Evolutionary conservation across 345 rosid species (phyloP).

Genomic region (Hibiscus syriacus): DNA sequence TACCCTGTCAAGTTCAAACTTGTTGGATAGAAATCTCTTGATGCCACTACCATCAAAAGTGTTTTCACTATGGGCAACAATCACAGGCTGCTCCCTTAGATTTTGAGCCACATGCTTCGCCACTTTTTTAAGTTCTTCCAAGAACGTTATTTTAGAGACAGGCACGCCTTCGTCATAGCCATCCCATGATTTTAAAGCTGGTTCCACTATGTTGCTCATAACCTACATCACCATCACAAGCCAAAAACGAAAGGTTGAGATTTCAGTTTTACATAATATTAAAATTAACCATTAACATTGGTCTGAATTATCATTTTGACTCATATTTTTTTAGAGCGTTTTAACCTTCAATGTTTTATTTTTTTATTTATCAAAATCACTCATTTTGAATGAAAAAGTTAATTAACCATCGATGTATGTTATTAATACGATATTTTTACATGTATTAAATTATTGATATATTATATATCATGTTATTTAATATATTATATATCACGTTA

Average conservation of each 20-base stretch:
- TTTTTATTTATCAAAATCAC: no score
- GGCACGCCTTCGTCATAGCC: slow-evolving; percentile 32
- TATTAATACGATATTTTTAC: no score
- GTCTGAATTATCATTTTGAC: no score
- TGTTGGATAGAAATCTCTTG: slow-evolving; percentile 60
- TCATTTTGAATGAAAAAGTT: no score
- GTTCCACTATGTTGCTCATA: slow-evolving; percentile 63
- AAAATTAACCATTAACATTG: no score
- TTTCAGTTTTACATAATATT: no score
- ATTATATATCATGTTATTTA: no score
- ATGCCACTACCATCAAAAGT: slow-evolving; percentile 81
- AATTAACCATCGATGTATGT: no score
- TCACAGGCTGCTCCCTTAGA: slow-evolving; percentile 89
- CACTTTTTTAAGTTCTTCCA: slow-evolving; percentile 60
- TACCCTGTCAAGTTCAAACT: slow-evolving; percentile 86
- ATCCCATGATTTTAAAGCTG: slow-evolving; percentile 38
- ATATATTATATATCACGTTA: no score
- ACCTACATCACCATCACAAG: slow-evolving; percentile 37
- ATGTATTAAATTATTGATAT: no score
- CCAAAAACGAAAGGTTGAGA: neutral
- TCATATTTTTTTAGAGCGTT: no score
- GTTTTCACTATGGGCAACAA: slow-evolving; percentile 86
- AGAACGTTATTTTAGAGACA: slow-evolving; percentile 43
- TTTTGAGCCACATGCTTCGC: slow-evolving; percentile 55
- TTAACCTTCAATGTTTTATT: no score